A percentile compares a stretch with the other conserved stretches of the same genome.
Evolutionary conservation across 1,284 basidiomycete species (phyloP).

Genomic region (Cutaneotrichosporon dermatis): DNA sequence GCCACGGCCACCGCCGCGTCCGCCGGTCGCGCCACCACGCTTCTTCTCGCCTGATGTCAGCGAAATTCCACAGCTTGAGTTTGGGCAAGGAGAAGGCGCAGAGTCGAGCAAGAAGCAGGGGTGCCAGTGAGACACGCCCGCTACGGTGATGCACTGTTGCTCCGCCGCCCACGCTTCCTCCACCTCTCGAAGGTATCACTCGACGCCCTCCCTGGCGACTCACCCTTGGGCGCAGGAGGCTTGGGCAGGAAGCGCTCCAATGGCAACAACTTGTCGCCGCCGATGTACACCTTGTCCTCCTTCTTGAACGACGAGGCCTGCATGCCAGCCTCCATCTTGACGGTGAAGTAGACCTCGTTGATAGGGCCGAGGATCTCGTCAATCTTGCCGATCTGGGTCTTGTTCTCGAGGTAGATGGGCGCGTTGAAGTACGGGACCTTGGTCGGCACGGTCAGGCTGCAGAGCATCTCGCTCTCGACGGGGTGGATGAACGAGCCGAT

Average conservation of each 20-base stretch:
- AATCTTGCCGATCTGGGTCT: constrained; percentile 86
- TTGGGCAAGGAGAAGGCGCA: too few relatives aligned
- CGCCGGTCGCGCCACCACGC: constrained; percentile 4
- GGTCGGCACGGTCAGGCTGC: constrained; percentile 74
- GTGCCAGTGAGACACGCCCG: too few relatives aligned
- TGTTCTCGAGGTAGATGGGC: constrained; percentile 97
- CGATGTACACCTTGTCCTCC: constrained; percentile 94
- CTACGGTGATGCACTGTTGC: too few relatives aligned
- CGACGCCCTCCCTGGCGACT: constrained; percentile 19
- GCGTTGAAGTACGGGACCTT: constrained; percentile 99
- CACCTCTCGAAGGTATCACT: too few relatives aligned
- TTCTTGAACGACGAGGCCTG: constrained; percentile 92
- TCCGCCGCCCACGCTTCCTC: too few relatives aligned
- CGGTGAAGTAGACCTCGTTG: constrained; percentile 96
- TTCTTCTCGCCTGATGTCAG: constrained; percentile 12
- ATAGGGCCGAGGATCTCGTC: constrained; percentile 85
- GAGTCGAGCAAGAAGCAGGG: too few relatives aligned
- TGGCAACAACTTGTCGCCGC: constrained; percentile 90
- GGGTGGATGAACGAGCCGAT: constrained; percentile 88
- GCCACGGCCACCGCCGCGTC: constrained; percentile 6
- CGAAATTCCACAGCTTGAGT: not conserved
- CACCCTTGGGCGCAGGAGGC: constrained; percentile 67
- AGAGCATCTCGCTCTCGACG: constrained; percentile 98
- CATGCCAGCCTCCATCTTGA: constrained; percentile 97
- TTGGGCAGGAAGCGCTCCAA: constrained; percentile 97